Base-by-base conservation (phyloP, 2,329 filamentous ascomycete genomes). In the Podosphaera aphanis region DNA sequence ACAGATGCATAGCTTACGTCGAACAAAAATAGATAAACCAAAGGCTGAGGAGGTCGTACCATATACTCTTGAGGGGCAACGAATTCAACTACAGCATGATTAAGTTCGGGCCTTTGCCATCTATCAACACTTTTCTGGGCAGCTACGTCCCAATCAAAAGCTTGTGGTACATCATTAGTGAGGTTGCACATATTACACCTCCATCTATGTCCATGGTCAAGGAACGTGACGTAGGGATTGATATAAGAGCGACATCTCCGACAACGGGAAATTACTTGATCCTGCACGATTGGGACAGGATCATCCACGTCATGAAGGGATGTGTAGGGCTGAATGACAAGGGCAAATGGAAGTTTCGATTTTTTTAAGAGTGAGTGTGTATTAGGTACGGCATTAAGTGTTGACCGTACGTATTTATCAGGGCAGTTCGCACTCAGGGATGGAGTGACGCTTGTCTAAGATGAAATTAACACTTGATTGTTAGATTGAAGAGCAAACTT, bases 111-210 rank as follows among this genome's bases (percentile, higher is more conserved):
- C 55, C 90, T 73, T 61, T 92, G 79, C 81, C 90, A 93, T 59
- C 90, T 71, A 61, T 98, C 88, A 44, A 92, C 79, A 45, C 77
- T 81, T 67, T 93, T 86, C 63, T 95, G 88, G 46, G 85, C 71
- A 39, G 83, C 79, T 29, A 84, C 79, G 63, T 98, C 90, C 90
- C 90, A 98, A 61, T 98, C 90, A 54, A 98, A 98, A 33, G 86
- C 86, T 63, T 98, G 90, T n/a, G 90, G 90, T 35, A 95, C 88
- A 56, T 98, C 90, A 61, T 98, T 98, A 55, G 86, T 94, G 52
- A 98, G 69, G 63, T 93, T 95, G 64, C 90, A 98, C 86, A 98
- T 94, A 65, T 98, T 98, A 67, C 90, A 98, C 58, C 88, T 79
- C 90, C 90, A 98, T 59, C 90, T 75, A 64, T 98, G 90, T 41